Base-by-base conservation (phyloP, 176 grass and related monocot species). In the Lolium multiflorum region DNA sequence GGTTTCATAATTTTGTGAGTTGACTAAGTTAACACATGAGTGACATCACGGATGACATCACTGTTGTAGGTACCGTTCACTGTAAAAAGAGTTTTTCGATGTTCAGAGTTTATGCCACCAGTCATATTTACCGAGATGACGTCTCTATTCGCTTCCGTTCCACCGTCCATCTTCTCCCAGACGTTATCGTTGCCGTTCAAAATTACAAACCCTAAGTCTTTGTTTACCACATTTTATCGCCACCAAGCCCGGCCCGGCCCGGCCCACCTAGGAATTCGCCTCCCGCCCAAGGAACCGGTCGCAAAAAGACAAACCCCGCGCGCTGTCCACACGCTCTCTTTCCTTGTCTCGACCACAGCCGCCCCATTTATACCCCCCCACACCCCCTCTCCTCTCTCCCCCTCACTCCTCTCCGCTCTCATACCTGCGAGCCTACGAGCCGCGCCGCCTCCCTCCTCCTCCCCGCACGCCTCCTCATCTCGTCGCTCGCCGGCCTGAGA, bases 401-500 rank as follows among this genome's bases (percentile, higher is more conserved):
- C 10, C 60, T 63, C 60, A 28, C 62, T 4, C 12, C 11, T 31
- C 62, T 65, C 12, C 25, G 5, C 62, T 28, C 2, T n/a, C 56
- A 20, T 9, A 18, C 28, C 63, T 70, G 13, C 9, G 7, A 67
- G 14, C 69, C 67, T 43, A 12, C 38, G 39, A 71, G 68, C 11
- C 9, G 3, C 9, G 13, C 68, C 68, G 4, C 25, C 62, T 65
- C 25, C 63, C 14, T 31, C 63, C 14, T 31, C 63, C 7, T 37
- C 15, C 35, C 60, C 21, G 35, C n/a, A 18, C 6, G 22, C 76
- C 6, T 25, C 3, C 7, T 21, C 21, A 5, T 47, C 50, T 31
- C 84, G 37, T 78, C 28, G 77, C 66, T 62, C 14, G 77, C 54
- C 52, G 7, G 77, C 54, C 54, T 12, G 84, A 21, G 63, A 10